Evolutionary conservation across 352 stramenopile genomes (phyloP).

Genomic region (Pythium brassicae): DNA sequence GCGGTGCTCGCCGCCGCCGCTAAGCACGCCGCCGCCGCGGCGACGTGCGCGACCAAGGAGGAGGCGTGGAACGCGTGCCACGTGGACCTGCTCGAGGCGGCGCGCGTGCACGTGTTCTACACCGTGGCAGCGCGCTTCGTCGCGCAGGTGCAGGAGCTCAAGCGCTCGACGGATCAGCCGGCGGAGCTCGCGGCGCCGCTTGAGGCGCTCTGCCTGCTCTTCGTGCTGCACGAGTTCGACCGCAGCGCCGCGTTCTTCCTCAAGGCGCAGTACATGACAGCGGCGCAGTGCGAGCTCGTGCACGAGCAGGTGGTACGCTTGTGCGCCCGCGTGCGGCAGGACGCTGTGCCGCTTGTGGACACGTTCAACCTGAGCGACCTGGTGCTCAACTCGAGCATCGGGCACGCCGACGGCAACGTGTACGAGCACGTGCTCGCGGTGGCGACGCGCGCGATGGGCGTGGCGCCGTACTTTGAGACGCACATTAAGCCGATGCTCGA

Average conservation of each 20-base stretch:
- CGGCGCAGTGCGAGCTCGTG: constrained; percentile 47
- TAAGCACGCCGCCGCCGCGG: constrained; percentile 24
- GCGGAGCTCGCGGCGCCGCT: constrained; percentile 45
- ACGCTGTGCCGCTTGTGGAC: constrained; percentile 70
- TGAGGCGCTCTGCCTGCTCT: constrained; percentile 63
- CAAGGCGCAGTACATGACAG: constrained; percentile 51
- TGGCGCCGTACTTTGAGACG: constrained; percentile 47
- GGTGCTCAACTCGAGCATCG: constrained; percentile 69
- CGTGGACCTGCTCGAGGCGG: constrained; percentile 66
- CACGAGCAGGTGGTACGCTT: constrained; percentile 28
- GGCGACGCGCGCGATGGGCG: constrained; percentile 29
- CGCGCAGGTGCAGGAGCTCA: constrained; percentile 42
- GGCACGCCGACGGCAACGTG: constrained; percentile 57
- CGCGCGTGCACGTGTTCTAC: constrained; percentile 74
- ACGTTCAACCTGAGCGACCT: constrained; percentile 70
- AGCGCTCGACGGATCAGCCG: constrained; percentile 8
- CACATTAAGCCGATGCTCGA: constrained; percentile 67
- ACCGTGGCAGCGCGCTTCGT: constrained; percentile 61
- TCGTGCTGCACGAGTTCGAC: constrained; percentile 73
- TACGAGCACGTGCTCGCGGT: constrained; percentile 61
- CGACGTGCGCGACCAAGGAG: constrained; percentile 21
- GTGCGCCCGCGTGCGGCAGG: constrained; percentile 43
- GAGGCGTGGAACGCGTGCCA: constrained; percentile 67
- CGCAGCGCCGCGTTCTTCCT: constrained; percentile 49
- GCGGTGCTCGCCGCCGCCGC: constrained; percentile 38